These are phyloP conservation scores for Nadsonia fulvescens DNA, from an alignment of 805 yeast species.

Conservation along the genomic window DNA sequence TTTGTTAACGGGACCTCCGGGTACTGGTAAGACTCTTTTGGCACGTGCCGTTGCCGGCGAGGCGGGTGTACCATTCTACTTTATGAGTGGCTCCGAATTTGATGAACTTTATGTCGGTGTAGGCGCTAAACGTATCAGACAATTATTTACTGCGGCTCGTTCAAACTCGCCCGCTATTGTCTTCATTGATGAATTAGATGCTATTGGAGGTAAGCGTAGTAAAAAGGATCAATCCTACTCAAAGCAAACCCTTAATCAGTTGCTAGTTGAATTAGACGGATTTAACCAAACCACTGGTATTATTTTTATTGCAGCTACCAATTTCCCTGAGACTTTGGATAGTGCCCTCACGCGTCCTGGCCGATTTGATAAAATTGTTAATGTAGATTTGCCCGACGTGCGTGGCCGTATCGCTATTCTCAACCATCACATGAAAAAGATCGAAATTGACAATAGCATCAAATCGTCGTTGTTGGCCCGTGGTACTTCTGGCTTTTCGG, in stretches of 20 bases:
- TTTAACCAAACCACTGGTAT: conserved; percentile 77
- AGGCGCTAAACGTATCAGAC: conserved; percentile 95
- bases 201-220: conserved; percentile 94
- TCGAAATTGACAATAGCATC: conserved; percentile 68
- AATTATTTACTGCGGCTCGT: conserved; percentile 80
- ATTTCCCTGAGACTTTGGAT: conserved; percentile 92
- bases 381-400: conserved; percentile 93
- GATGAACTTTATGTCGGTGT: conserved; percentile 98
- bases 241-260: conserved; percentile 89
- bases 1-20: conserved; percentile 93
- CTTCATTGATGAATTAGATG: conserved; percentile 94
- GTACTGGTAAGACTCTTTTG: conserved; percentile 92
- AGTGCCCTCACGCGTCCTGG: conserved; percentile 98
- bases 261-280: conserved; percentile 91
- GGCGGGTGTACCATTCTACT: conserved; percentile 96
- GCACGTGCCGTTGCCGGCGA: conserved; percentile 99
- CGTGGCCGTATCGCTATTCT: conserved; percentile 90
- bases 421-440: conserved; percentile 78
- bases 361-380: conserved; percentile 87
- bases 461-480: conserved; percentile 84
- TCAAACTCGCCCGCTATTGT: conserved; percentile 93
- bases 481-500: conserved; percentile 96
- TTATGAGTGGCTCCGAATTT: conserved; percentile 96
- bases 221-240: conserved; percentile 97
- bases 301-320: conserved; percentile 93